These are phyloP conservation scores for Leishmania aethiopica DNA, from an alignment of 208 protist genomes.

Conservation along the genomic window DNA sequence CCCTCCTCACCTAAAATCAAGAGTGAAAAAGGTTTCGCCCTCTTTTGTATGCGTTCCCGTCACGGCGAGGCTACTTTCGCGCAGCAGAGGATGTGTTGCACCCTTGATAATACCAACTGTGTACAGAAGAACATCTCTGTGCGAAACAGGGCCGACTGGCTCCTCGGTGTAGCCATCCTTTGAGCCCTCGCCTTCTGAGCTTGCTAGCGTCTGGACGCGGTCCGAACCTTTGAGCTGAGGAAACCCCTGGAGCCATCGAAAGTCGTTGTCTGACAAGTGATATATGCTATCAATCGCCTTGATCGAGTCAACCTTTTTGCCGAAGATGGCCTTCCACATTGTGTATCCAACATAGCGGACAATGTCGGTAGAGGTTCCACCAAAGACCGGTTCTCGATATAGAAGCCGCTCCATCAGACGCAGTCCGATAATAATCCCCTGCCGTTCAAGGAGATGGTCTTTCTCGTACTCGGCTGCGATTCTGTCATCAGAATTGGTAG, in stretches of 20 bases:
- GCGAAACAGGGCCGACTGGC: conserved; percentile 22
- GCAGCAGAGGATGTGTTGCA: conserved; percentile 47
- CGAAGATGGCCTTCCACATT: conserved; percentile 76
- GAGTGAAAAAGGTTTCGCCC: conserved; percentile 66
- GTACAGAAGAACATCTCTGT: conserved; percentile 69
- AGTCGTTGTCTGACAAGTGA: conserved; percentile 59
- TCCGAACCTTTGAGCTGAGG: conserved; percentile 33
- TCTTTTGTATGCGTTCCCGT: conserved; percentile 54
- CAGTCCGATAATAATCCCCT: conserved; percentile 66
- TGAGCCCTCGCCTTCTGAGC: conserved; percentile 23
- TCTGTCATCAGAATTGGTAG: conserved; percentile 22
- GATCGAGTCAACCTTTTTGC: conserved; percentile 75
- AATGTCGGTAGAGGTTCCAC: conserved; percentile 56
- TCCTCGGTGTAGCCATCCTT: conserved; percentile 13
- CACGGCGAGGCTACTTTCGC: conserved; percentile 33
- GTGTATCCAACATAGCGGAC: conserved; percentile 68
- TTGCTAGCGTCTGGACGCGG: conserved; percentile 38
- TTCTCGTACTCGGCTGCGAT: conserved; percentile 27
- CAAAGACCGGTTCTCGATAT: conserved; percentile 70
- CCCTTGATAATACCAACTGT: conserved; percentile 60
- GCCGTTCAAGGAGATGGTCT: conserved; percentile 46
- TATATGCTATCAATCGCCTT: conserved; percentile 68
- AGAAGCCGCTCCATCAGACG: conserved; percentile 75
- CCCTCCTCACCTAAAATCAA: conserved; percentile 50
- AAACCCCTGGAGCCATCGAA: conserved; percentile 75